A percentile compares a stretch with the other conserved stretches of the same genome.
Evolutionary conservation across 2,329 filamentous ascomycete genomes (phyloP).

Genomic region (Fusarium cyanostomum): DNA sequence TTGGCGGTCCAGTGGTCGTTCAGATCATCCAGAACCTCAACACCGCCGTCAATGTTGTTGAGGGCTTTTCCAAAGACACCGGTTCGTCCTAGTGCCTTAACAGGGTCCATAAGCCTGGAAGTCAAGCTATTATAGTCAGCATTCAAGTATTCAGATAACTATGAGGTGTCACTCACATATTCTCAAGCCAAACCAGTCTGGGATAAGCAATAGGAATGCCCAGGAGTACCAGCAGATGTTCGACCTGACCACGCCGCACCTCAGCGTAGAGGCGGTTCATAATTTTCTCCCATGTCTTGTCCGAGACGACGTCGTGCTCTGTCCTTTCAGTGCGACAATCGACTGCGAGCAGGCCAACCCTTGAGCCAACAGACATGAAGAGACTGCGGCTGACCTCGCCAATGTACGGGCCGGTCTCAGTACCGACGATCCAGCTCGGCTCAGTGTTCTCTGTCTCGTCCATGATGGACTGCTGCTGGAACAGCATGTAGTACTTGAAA

Average conservation of each 20-base stretch:
- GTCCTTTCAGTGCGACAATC: constrained; percentile 93
- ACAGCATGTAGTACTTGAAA: constrained; percentile 99
- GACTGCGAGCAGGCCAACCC: constrained; percentile 83
- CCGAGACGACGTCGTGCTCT: constrained; percentile 80
- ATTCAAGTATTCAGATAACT: neutral
- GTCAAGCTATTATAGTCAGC: constrained; percentile 70
- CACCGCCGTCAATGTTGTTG: constrained; percentile 90
- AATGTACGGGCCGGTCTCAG: constrained; percentile 87
- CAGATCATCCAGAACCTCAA: constrained; percentile 89
- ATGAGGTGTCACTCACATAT: constrained; percentile 62
- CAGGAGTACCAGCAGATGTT: constrained; percentile 88
- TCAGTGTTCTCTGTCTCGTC: constrained; percentile 85
- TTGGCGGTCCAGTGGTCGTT: constrained; percentile 99
- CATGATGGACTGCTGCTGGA: constrained; percentile 91
- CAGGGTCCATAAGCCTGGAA: constrained; percentile 84
- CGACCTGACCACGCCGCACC: constrained; percentile 83
- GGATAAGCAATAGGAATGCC: constrained; percentile 88
- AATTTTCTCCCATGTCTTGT: constrained; percentile 84
- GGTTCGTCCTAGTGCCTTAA: constrained; percentile 86
- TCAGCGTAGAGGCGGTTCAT: constrained; percentile 88
- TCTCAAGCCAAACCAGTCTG: constrained; percentile 75
- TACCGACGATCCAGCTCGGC: constrained; percentile 89
- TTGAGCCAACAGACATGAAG: constrained; percentile 83
- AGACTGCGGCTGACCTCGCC: constrained; percentile 84
- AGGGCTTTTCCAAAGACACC: constrained; percentile 82